Base-by-base conservation (phyloP, 1,139 yeast species). In the Yamadazyma kanchanaburiensis region DNA sequence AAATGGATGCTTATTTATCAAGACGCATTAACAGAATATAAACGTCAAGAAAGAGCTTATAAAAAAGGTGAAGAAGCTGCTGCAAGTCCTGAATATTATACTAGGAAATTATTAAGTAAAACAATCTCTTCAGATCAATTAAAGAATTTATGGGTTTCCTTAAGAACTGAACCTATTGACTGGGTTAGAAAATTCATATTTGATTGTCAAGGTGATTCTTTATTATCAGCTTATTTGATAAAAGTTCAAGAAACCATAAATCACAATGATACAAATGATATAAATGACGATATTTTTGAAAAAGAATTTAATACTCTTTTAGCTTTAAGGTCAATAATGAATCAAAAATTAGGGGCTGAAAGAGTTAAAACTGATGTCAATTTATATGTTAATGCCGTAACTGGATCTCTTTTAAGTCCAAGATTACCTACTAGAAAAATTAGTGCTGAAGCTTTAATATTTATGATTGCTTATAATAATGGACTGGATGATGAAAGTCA, bases 1-100 rank as follows among this genome's bases (percentile, higher is more conserved):
- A 91, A 91, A 57, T 87, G 96, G 95, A 78, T 85, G 80, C 69
- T 91, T 45, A 83, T 91, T 25, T 79, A 83, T 45, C 97, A 91
- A 53, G 96, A 88, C 54, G 80, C 83, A 20, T 67, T 85, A 33
- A 75, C 89, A 6, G 96, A 86, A 46, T 69, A 69, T 47, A 81
- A 82, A 44, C 70, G 81, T 46, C 67, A 72, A 49, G 73, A 70
- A 54, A 51, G 72, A 44, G 42, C 37, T 16, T 35, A 37, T 17
- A 37, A 42, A 18, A 54, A 48, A 31, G 54, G 57, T 22, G 64
- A 60, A 31, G 70, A 69, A 37, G 38, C 38, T 18, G 63, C 66
- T 22, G 62, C 69, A 18, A 67, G 83, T 4, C 95, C 96, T 1
- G 86, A 80, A 40, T 79, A 75, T 51, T 91, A 84, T 55, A 89